Conservation (phyloP, 768 basidiomycete species). For the Leccinum aurantiacum region DNA sequence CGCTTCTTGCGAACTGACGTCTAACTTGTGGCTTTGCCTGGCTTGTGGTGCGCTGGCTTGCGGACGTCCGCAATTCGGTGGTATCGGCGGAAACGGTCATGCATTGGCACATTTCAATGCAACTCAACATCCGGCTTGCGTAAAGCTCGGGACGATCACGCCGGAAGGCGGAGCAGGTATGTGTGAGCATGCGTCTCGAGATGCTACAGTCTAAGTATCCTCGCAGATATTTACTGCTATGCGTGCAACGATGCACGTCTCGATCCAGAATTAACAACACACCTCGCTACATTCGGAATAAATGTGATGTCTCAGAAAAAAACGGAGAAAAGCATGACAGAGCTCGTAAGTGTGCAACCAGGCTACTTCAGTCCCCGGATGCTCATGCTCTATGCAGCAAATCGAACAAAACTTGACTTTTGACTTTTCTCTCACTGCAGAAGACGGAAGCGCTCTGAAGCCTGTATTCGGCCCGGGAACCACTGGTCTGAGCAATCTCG, state of each 20-base stretch:
- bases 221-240: slow-evolving; percentile 89
- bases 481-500: slow-evolving; percentile 89
- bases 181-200: slow-evolving; percentile 20
- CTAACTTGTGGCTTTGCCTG: slow-evolving; percentile 95
- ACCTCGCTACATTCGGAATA: slow-evolving; percentile 85
- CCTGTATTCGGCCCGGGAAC: slow-evolving; percentile 87
- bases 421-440: slow-evolving; percentile 87
- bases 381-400: slow-evolving; percentile 53
- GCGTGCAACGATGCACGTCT: slow-evolving; percentile 78
- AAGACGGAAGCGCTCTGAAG: slow-evolving; percentile 83
- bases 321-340: slow-evolving; percentile 96
- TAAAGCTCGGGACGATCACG: slow-evolving; percentile 95
- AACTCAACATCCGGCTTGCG: slow-evolving; percentile 76
- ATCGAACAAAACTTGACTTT: slow-evolving; percentile 95
- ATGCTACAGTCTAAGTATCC: neutral
- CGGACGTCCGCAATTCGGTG: slow-evolving; percentile 83
- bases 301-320: slow-evolving; percentile 79
- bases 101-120: slow-evolving; percentile 75
- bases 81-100: slow-evolving; percentile 84
- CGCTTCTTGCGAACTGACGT: slow-evolving; percentile 76
- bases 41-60: slow-evolving; percentile 90
- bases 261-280: slow-evolving; percentile 71
- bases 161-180: slow-evolving; percentile 88
- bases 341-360: slow-evolving; percentile 57
- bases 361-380: neutral